A percentile compares a stretch with the other conserved stretches of the same genome.
Conservation (phyloP, 148 eudicot species). For the Camellia japonica region DNA sequence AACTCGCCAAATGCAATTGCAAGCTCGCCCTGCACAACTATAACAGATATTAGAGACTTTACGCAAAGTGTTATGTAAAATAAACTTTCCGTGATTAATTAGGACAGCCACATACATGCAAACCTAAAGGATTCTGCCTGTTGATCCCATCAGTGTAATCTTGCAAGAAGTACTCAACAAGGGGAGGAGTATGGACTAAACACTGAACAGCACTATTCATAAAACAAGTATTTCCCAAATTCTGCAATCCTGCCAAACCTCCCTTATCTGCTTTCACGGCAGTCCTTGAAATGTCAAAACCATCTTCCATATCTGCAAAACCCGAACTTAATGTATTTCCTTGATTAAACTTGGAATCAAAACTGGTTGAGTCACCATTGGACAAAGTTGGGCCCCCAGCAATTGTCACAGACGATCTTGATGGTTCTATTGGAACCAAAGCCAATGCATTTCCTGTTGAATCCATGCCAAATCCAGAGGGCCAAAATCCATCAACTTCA, state of each 20-base stretch:
- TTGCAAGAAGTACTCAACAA: slow-evolving; percentile 77
- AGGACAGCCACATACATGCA: slow-evolving; percentile 56
- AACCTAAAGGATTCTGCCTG: slow-evolving; percentile 86
- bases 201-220: slow-evolving; percentile 98
- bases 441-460: slow-evolving; percentile 77
- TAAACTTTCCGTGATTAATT: background rate
- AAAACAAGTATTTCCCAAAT: slow-evolving; percentile 97
- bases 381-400: slow-evolving; percentile 91
- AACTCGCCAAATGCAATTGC: slow-evolving; percentile 96
- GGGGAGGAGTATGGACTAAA: slow-evolving; percentile 85
- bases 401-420: slow-evolving; percentile 73
- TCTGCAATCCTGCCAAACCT: slow-evolving; percentile 91
- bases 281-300: slow-evolving; percentile 37
- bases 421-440: slow-evolving; percentile 83
- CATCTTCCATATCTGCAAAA: slow-evolving; percentile 45
- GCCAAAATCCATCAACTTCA: slow-evolving; percentile 32
- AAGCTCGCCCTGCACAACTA: slow-evolving; percentile 83
- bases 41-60: slow-evolving; percentile 16
- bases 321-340: slow-evolving; percentile 40
- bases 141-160: slow-evolving; percentile 84
- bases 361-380: slow-evolving; percentile 61
- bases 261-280: slow-evolving; percentile 47
- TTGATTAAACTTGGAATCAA: slow-evolving; percentile 39
- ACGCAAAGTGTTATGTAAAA: background rate
- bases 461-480: slow-evolving; percentile 43